Percentiles rank a stretch among this genome's conserved stretches.
These are phyloP conservation scores for Delitschia confertaspora DNA, from an alignment of 495 filamentous ascomycete species.

Conservation along the genomic window DNA sequence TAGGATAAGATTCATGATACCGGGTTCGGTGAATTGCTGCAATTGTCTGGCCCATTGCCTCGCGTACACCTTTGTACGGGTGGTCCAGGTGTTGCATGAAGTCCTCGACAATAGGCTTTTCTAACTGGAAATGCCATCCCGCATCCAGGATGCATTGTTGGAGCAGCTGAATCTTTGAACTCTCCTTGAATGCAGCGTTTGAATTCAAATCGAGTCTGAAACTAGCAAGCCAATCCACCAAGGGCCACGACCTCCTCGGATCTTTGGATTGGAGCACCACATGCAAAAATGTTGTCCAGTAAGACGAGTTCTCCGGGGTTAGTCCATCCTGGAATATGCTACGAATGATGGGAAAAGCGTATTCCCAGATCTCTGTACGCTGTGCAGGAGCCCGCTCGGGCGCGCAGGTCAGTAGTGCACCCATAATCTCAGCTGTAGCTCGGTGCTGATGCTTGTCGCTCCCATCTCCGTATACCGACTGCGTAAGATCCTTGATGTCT, in stretches of 20 bases:
- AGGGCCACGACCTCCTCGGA: constrained; percentile 73
- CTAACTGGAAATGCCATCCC: constrained; percentile 93
- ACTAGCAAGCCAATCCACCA: constrained; percentile 72
- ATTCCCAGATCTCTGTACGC: constrained; percentile 71
- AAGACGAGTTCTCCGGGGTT: constrained; percentile 85
- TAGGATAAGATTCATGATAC: constrained; percentile 84
- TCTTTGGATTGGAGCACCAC: constrained; percentile 76
- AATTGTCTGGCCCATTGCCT: constrained; percentile 85
- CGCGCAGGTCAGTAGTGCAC: constrained; percentile 68
- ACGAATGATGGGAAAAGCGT: constrained; percentile 79
- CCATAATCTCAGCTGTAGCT: constrained; percentile 89
- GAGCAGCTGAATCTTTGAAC: constrained; percentile 85
- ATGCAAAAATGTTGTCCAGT: constrained; percentile 92
- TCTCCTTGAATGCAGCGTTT: constrained; percentile 98
- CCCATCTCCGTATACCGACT: constrained; percentile 74
- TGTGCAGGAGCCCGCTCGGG: constrained; percentile 59
- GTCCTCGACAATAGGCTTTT: constrained; percentile 79
- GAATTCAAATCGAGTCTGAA: constrained; percentile 90
- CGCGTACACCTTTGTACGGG: constrained; percentile 92
- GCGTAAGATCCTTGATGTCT: constrained; percentile 75
- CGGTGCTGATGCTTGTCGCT: constrained; percentile 97
- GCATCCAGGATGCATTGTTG: constrained; percentile 78
- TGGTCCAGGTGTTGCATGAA: constrained; percentile 90
- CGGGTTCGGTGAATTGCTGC: constrained; percentile 78
- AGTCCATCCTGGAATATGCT: constrained; percentile 80